phyloP scores from a whole-genome alignment of 2,329 filamentous ascomycete species.

The Beauveria bassiana region DNA sequence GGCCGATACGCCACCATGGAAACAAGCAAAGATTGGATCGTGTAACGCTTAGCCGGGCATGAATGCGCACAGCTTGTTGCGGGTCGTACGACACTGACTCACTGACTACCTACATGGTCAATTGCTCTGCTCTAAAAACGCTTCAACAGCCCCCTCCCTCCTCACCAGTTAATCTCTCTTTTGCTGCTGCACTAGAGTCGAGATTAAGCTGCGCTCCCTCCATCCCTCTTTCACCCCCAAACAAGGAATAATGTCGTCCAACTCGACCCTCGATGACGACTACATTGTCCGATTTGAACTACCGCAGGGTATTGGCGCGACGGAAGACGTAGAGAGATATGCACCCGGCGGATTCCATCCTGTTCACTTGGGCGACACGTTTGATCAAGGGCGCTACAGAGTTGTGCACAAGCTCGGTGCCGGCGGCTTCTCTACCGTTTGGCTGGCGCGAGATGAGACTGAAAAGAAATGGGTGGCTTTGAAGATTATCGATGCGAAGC shows the following conservation, averaged over 20 bases:
- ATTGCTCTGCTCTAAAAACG: too few species aligned
- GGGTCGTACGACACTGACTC: too few species aligned
- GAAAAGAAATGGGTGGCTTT: constrained; percentile 16
- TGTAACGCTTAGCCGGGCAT: too few species aligned
- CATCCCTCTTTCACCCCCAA: too few species aligned
- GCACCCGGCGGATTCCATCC: constrained; percentile 33
- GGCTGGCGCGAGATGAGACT: constrained; percentile 29
- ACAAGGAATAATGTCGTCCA: background rate
- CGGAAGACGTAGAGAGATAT: constrained; percentile 20
- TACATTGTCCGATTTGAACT: background rate
- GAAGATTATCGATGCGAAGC: constrained; percentile 17
- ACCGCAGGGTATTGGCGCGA: background rate
- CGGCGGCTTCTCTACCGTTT: constrained; percentile 36
- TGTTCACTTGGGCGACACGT: constrained; percentile 30
- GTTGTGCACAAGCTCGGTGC: constrained; percentile 34
- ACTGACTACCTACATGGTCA: too few species aligned
- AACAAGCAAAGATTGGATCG: too few species aligned
- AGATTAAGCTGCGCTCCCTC: too few species aligned
- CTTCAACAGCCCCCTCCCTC: too few species aligned
- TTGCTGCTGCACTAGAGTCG: too few species aligned
- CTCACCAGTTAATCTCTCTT: too few species aligned
- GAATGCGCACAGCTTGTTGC: too few species aligned
- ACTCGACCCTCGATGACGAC: background rate
- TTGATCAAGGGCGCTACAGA: constrained; percentile 29
- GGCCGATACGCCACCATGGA: too few species aligned